phyloP scores from a whole-genome alignment of 2,329 filamentous ascomycete genomes.

The Erysiphe pulchra region DNA sequence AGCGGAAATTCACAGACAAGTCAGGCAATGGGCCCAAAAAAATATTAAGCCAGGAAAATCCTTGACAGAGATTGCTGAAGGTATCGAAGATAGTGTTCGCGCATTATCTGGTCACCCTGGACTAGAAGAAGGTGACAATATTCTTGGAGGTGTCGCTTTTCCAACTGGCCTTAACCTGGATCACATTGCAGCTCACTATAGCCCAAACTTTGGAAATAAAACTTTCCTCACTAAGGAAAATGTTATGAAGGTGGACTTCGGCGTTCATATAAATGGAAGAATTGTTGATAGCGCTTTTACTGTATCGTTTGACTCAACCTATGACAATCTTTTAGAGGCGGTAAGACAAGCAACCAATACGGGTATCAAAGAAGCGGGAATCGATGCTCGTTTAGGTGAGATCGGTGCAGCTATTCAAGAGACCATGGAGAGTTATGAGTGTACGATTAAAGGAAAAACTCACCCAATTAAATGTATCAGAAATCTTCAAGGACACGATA shows the following conservation, averaged over 20 bases:
- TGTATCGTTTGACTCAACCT: slow-evolving; percentile 39
- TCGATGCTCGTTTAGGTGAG: slow-evolving; percentile 62
- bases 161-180: slow-evolving; percentile 66
- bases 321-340: slow-evolving; percentile 39
- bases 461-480: slow-evolving; percentile 28
- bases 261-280: slow-evolving; percentile 42
- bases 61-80: slow-evolving; percentile 59
- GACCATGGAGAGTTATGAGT: slow-evolving; percentile 34
- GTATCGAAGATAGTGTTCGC: slow-evolving; percentile 65
- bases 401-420: slow-evolving; percentile 32
- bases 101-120: slow-evolving; percentile 53
- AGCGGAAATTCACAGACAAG: slow-evolving; percentile 74
- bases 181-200: slow-evolving; percentile 68
- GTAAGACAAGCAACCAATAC: slow-evolving; percentile 45
- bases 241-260: slow-evolving; percentile 52
- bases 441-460: slow-evolving; percentile 24
- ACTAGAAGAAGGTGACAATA: slow-evolving; percentile 49
- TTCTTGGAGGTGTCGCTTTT: slow-evolving; percentile 65
- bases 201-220: slow-evolving; percentile 70
- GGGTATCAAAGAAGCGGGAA: slow-evolving; percentile 71
- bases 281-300: slow-evolving; percentile 52
- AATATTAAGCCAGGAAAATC: slow-evolving; percentile 59
- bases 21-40: slow-evolving; percentile 59
- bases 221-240: slow-evolving; percentile 36
- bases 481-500: slow-evolving; percentile 47